Evolutionary conservation across 805 yeast genomes (phyloP), one percentile per base, ranked within the genome.

Genomic region (Candida silvatica): DNA sequence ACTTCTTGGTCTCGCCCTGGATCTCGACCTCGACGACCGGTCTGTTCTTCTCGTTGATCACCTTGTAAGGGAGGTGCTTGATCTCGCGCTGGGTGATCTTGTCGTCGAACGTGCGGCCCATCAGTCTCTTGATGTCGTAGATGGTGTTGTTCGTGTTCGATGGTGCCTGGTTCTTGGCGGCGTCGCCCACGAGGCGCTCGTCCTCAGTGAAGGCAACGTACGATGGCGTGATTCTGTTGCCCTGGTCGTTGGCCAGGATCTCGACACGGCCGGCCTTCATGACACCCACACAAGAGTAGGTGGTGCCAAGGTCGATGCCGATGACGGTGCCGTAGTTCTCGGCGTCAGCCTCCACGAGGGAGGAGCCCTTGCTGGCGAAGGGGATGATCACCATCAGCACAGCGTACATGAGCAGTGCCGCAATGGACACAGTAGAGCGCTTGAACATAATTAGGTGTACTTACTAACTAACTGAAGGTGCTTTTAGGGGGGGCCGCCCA

Each of bases 91-190:
- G 77, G 37, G 87, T 92, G 52, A 79, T 90, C 32, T 78, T 71
- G 54, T 88, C 96, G 46, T 65, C 62, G 54, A 79, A 84, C 57
- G 84, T 74, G 68, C 79, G 77, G 49, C 94, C 94, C 58, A 88
- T 88, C 59, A 88, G 75, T 69, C 97, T 82, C 72, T 88, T 88
- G 54, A 95, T 95, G 55, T 88, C 97, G 54, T 88, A 88, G 42
- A 88, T 88, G 30, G 97, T 88, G 74, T 88, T 88, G 41, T 67
- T 48, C 36, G 97, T 97, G 69, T 90, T 90, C 79, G 88, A 83
- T 47, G 97, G 95, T 38, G 95, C 95, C 69, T 90, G 97, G 66
- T 90, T 88, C 78, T 90, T 90, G 42, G 97, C 97, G 49, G 97
- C 95, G 66, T 87, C 96, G 64, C 96, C 96, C 51, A 87, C 87